Evolutionary conservation across 768 basidiomycete species (phyloP).

Genomic region (Clitopilus hobsonii): DNA sequence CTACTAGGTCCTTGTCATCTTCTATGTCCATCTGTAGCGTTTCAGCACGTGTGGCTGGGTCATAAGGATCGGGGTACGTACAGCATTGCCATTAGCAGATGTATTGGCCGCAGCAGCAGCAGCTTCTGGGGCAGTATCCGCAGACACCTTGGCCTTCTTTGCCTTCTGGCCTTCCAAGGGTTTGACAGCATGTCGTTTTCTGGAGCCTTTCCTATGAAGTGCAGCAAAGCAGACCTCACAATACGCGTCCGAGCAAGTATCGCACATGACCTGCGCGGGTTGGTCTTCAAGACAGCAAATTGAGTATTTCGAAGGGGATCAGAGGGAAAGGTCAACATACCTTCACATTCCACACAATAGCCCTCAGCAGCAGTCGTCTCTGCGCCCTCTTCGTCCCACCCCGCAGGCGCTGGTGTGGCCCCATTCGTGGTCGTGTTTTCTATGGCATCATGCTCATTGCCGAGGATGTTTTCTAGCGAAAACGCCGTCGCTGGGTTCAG

Average conservation of each 20-base stretch:
- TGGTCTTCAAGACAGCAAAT: constrained; percentile 51
- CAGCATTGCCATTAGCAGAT: constrained; percentile 25
- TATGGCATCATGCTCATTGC: constrained; percentile 55
- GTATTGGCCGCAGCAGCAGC: constrained; percentile 8
- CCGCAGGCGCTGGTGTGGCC: constrained; percentile 33
- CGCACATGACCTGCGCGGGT: constrained; percentile 71
- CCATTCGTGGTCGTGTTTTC: constrained; percentile 48
- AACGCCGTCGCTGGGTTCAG: constrained; percentile 25
- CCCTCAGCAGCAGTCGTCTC: constrained; percentile 51
- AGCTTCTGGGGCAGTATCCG: not conserved
- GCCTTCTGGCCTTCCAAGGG: constrained; percentile 30
- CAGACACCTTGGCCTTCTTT: constrained; percentile 21
- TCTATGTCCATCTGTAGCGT: constrained; percentile 42
- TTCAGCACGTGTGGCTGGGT: not conserved
- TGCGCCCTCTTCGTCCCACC: constrained; percentile 65
- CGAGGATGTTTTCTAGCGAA: constrained; percentile 68
- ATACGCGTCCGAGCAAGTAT: constrained; percentile 66
- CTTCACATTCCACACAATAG: constrained; percentile 84
- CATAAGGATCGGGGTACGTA: constrained; percentile 12
- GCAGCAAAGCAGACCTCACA: constrained; percentile 86
- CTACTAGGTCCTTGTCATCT: constrained; percentile 22
- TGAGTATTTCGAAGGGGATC: not conserved
- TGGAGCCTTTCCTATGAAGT: constrained; percentile 77
- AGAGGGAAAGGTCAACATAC: constrained; percentile 33
- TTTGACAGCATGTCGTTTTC: constrained; percentile 58